Evolutionary conservation across 1,139 yeast genomes (phyloP), one percentile per base, ranked within the genome.

Genomic region (Pichia sp.): DNA sequence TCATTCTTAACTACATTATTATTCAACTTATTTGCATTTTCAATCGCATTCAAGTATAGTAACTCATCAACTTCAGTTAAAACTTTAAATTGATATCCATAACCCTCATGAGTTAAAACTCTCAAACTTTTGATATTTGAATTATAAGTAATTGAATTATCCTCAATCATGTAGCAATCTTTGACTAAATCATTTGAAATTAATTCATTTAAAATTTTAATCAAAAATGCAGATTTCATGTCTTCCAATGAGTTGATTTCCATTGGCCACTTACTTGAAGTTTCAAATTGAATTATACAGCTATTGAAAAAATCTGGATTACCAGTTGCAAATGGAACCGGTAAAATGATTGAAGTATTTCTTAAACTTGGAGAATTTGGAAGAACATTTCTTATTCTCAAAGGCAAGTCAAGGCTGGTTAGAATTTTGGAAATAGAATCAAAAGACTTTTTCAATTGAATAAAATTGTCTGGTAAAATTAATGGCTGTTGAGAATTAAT

Each of bases 231-330:
- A 36, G 92, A 75, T 60, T 94, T 94, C 23, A 95, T 85, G 57
- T 83, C 81, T 60, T 92, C 98, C 47, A 88, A 68, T 1, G 97
- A 90, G 35, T 72, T 68, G 4, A 87, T 62, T 61, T 92, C 96
- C 64, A 86, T 95, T 1, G 99, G 98, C 99, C 98, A 94, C 62
- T 81, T 79, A n/a, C 79, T 73, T 2, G 96, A 85, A 3, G 85
- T 71, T 66, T 94, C 98, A 63, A 94, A 87, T 63, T 88, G 95
- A 40, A 94, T 64, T 10, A 90, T 73, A 29, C 82, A 80, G 43
- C 84, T 88, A 53, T 85, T 86, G 71, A 86, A 78, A 55, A 84
- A 85, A 59, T 86, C 90, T 5, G 90, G 90, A 55, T 77, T 82
- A 2, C 86, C 75, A 4, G 68, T 65, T 16, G 94, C 92, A 67